Evolutionary conservation across 805 yeast species (phyloP).

Genomic region (Pachysolen tannophilus): DNA sequence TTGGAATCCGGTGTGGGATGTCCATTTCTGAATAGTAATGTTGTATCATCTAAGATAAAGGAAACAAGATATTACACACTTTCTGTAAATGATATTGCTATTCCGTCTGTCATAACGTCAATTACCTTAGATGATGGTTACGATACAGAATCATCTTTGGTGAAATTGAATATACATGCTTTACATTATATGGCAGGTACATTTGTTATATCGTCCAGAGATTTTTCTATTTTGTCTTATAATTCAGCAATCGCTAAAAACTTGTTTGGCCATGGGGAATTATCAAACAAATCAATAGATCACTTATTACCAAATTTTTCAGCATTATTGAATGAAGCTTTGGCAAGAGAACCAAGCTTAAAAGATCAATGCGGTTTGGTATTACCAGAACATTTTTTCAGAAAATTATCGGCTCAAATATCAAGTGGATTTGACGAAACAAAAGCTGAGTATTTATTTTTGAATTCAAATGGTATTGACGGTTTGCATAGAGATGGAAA

Average conservation of each 20-base stretch:
- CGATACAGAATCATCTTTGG: constrained; percentile 24
- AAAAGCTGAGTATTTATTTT: constrained; percentile 42
- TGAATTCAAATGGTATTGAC: constrained; percentile 56
- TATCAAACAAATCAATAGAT: constrained; percentile 43
- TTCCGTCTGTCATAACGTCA: constrained; percentile 72
- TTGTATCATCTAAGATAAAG: constrained; percentile 40
- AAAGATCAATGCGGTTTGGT: constrained; percentile 58
- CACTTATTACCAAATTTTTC: constrained; percentile 57
- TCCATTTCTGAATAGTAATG: too few species aligned
- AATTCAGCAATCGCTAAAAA: constrained; percentile 74
- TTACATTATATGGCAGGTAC: constrained; percentile 86
- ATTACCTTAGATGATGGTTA: constrained; percentile 46
- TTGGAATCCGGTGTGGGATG: constrained; percentile 11
- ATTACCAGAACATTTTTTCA: constrained; percentile 84
- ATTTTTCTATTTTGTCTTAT: constrained; percentile 53
- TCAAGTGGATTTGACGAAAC: constrained; percentile 20
- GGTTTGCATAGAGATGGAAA: constrained; percentile 70
- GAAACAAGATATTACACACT: constrained; percentile 57
- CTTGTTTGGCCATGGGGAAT: constrained; percentile 57
- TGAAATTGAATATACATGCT: constrained; percentile 63
- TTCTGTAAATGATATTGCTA: constrained; percentile 31
- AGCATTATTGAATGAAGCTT: constrained; percentile 33
- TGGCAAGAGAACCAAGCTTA: constrained; percentile 30
- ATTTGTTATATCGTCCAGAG: constrained; percentile 52
- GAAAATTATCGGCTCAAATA: constrained; percentile 49